Evolutionary conservation across 192 early-diverging fungal genomes (phyloP).

Genomic region (Spinellus fusiger): DNA sequence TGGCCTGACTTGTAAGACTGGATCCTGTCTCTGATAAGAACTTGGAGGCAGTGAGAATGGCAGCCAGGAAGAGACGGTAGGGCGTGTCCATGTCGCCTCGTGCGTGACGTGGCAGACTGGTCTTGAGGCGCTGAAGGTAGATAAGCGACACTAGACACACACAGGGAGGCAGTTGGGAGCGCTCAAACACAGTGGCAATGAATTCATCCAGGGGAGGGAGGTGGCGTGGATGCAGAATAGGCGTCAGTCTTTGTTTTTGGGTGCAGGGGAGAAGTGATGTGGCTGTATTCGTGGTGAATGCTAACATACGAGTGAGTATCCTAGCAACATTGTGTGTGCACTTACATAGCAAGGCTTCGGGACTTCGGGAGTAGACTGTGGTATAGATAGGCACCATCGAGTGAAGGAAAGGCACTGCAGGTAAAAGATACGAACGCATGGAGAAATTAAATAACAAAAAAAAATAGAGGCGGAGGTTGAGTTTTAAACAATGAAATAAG

Average conservation of each 20-base stretch:
- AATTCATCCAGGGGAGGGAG: slow-evolving; percentile 31
- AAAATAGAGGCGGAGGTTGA: slow-evolving; percentile 3
- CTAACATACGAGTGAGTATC: slow-evolving; percentile 1
- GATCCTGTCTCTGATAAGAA: slow-evolving; percentile 46
- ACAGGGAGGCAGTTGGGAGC: slow-evolving; percentile 24
- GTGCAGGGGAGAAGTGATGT: slow-evolving; percentile 28
- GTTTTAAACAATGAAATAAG: neutral
- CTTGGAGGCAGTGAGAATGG: slow-evolving; percentile 64
- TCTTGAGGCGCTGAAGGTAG: slow-evolving; percentile 66
- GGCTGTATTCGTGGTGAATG: slow-evolving; percentile 27
- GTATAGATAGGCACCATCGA: neutral
- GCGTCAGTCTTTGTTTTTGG: slow-evolving; percentile 6
- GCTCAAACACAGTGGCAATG: slow-evolving; percentile 25
- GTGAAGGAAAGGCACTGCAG: neutral
- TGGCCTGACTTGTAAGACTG: slow-evolving; percentile 28
- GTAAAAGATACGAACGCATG: neutral
- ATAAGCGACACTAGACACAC: slow-evolving; percentile 54
- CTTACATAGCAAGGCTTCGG: slow-evolving; percentile 31
- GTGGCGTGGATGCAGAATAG: slow-evolving; percentile 10
- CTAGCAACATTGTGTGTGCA: slow-evolving; percentile 2
- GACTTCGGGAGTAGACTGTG: slow-evolving; percentile 30
- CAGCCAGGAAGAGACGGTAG: slow-evolving; percentile 64
- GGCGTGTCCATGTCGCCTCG: slow-evolving; percentile 66
- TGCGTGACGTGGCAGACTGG: slow-evolving; percentile 52
- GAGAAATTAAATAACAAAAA: slow-evolving; percentile 1